phyloP scores from a whole-genome alignment of 2,329 filamentous ascomycete species.

The Fusarium metavorans region DNA sequence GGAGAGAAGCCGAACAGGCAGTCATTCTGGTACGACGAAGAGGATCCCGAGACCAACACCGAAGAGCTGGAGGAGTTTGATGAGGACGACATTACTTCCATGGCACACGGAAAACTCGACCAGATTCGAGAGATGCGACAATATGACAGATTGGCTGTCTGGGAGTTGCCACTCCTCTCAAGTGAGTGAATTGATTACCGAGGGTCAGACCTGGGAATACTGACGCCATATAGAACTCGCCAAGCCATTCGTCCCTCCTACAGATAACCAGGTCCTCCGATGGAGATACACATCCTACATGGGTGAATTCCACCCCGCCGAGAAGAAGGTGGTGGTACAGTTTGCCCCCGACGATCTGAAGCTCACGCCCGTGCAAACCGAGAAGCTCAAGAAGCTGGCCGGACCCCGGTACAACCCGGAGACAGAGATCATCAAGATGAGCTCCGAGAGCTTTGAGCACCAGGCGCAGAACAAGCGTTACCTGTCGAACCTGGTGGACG shows the following conservation, averaged over 20 bases:
- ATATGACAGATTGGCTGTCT: constrained; percentile 87
- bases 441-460: constrained; percentile 87
- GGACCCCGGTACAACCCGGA: constrained; percentile 90
- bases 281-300: constrained; percentile 98
- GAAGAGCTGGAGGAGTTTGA: constrained; percentile 74
- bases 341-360: constrained; percentile 81
- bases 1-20: constrained; percentile 51
- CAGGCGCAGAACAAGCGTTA: constrained; percentile 98
- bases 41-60: constrained; percentile 60
- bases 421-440: constrained; percentile 86
- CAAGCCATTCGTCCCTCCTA: constrained; percentile 82
- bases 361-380: constrained; percentile 74
- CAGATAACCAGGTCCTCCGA: constrained; percentile 77
- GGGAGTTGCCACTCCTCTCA: constrained; percentile 93
- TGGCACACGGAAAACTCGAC: constrained; percentile 89
- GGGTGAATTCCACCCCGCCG: constrained; percentile 91
- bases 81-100: constrained; percentile 85
- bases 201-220: not conserved
- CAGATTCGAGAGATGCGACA: constrained; percentile 89
- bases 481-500: constrained; percentile 81
- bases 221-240: constrained; percentile 74
- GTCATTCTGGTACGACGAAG: constrained; percentile 63
- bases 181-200: constrained; percentile 68
- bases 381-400: constrained; percentile 88
- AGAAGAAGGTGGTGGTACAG: constrained; percentile 94